These are phyloP conservation scores for Closterium sp. DNA, from an alignment of 139 green algal genomes.

Conservation along the genomic window DNA sequence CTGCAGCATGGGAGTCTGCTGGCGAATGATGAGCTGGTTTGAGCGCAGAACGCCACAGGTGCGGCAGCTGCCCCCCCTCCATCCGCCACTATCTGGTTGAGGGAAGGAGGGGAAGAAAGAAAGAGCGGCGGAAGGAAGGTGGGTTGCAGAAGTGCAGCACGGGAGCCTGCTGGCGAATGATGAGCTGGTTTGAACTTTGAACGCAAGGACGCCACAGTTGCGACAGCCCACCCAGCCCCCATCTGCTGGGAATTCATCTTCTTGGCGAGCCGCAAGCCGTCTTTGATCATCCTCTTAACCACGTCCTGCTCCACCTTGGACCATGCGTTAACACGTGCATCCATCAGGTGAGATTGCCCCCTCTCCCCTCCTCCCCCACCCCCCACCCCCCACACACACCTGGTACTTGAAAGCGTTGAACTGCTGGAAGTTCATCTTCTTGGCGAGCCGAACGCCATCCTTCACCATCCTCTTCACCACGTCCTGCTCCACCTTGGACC, in stretches of 20 bases:
- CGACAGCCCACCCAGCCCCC: neutral
- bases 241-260: constrained; percentile 13
- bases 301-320: neutral
- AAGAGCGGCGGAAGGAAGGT: too few species aligned
- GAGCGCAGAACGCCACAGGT: constrained; percentile 34
- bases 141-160: neutral
- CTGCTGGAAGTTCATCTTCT: constrained; percentile 20
- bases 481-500: neutral
- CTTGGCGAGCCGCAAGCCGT: neutral
- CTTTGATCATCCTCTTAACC: neutral
- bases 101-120: neutral
- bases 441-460: constrained; percentile 1
- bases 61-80: constrained; percentile 28
- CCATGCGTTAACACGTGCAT: too few species aligned
- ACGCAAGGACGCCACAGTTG: neutral
- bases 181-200: neutral
- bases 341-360: too few species aligned
- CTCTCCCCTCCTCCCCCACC: neutral
- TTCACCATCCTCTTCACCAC: constrained; percentile 4
- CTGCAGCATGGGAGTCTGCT: constrained; percentile 20
- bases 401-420: constrained; percentile 38
- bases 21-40: constrained; percentile 32
- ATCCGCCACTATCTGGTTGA: constrained; percentile 22
- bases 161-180: neutral
- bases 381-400: neutral